Evolutionary conservation across 345 rosid species (phyloP).

Genomic region (Salix brachista): DNA sequence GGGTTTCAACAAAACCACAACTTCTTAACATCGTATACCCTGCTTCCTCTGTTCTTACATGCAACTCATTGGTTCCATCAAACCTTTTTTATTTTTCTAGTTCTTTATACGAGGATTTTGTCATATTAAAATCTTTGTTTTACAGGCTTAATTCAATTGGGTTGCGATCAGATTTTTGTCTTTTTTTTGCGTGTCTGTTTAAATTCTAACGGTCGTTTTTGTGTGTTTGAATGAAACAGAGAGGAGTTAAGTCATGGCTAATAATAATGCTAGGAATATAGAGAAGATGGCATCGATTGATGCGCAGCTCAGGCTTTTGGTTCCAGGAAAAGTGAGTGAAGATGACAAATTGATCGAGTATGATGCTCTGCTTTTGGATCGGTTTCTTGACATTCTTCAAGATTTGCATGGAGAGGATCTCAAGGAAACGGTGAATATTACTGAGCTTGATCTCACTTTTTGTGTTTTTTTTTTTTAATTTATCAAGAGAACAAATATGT

Average conservation of each 20-base stretch:
- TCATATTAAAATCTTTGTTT: not conserved
- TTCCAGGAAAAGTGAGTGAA: conserved; percentile 80
- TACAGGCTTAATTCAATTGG: conserved; percentile 1
- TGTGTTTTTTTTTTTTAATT: not conserved
- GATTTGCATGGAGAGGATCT: conserved; percentile 96
- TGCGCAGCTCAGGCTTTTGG: conserved; percentile 82
- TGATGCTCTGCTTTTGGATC: conserved; percentile 90
- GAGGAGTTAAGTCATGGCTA: conserved; percentile 33
- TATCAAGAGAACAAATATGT: not conserved
- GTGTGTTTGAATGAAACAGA: conserved; percentile 12
- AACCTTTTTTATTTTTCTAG: not conserved
- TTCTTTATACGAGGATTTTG: not conserved
- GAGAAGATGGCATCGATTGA: conserved; percentile 96
- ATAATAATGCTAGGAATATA: conserved; percentile 40
- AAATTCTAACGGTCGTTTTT: not conserved
- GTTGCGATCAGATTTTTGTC: conserved; percentile 12
- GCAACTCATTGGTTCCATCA: not conserved
- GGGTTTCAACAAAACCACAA: conserved; percentile 5
- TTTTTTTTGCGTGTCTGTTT: not conserved
- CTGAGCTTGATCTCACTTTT: not conserved
- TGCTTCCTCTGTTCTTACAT: not conserved
- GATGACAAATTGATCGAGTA: conserved; percentile 95
- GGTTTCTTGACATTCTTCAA: conserved; percentile 92
- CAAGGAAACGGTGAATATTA: conserved; percentile 62
- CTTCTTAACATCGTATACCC: not conserved